These are phyloP conservation scores for Ilex aquifolium DNA, from an alignment of 257 asterid genomes.

Conservation along the genomic window DNA sequence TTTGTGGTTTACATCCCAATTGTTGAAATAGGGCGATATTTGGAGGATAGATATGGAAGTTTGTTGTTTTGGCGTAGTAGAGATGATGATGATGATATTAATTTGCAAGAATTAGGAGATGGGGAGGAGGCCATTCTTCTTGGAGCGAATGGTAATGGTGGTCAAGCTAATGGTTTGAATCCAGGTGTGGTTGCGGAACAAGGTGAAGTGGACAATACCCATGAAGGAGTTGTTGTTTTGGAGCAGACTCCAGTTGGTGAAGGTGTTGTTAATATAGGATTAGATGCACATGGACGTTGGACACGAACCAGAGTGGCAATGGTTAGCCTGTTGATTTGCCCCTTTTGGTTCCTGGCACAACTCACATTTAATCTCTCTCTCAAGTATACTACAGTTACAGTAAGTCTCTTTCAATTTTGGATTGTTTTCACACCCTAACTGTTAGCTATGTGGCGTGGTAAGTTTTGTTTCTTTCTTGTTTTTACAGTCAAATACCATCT, in stretches of 20 bases:
- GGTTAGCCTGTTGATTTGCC: slow-evolving; percentile 85
- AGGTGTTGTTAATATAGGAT: slow-evolving; percentile 21
- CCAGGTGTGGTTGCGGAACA: slow-evolving; percentile 12
- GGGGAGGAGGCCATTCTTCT: slow-evolving; percentile 70
- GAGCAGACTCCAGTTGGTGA: slow-evolving; percentile 10
- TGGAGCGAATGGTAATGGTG: slow-evolving; percentile 19
- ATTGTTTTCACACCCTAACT: not conserved
- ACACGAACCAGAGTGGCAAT: slow-evolving; percentile 74
- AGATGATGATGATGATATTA: slow-evolving; percentile 15
- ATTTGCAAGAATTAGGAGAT: slow-evolving; percentile 29
- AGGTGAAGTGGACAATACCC: slow-evolving; percentile 8
- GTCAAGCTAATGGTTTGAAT: slow-evolving; percentile 16
- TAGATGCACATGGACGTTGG: slow-evolving; percentile 92
- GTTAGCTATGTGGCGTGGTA: slow-evolving; percentile 10
- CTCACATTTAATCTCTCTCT: slow-evolving; percentile 89
- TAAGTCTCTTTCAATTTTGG: slow-evolving; percentile 23
- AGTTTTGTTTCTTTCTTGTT: slow-evolving; percentile 16
- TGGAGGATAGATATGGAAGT: slow-evolving; percentile 67
- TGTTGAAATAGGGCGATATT: slow-evolving; percentile 62
- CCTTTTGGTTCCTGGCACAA: slow-evolving; percentile 91
- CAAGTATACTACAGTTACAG: slow-evolving; percentile 93
- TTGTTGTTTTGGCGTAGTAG: slow-evolving; percentile 52
- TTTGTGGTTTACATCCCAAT: slow-evolving; percentile 77
- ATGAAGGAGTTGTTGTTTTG: slow-evolving; percentile 12
- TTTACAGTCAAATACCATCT: slow-evolving; percentile 79